A percentile compares a stretch with the other conserved stretches of the same genome.
phyloP scores from a whole-genome alignment of 192 early-diverging fungal genomes.

The Coemansia brasiliensis region DNA sequence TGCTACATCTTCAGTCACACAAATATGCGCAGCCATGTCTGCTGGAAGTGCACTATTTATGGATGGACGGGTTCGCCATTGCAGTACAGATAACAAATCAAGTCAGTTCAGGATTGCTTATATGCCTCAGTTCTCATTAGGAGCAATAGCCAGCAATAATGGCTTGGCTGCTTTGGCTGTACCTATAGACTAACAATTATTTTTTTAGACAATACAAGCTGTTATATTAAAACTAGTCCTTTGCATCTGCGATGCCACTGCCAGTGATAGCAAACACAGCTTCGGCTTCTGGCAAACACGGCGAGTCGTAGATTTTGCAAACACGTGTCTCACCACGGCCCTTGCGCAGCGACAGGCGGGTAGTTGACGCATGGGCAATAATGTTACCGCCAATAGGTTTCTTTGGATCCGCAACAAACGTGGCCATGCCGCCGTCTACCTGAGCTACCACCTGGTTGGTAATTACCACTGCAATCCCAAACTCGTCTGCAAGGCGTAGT shows the following conservation, averaged over 20 bases:
- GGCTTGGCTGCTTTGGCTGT: slow-evolving; percentile 27
- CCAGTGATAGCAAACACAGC: slow-evolving; percentile 87
- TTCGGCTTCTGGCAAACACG: slow-evolving; percentile 89
- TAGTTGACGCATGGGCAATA: slow-evolving; percentile 97
- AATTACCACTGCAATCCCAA: slow-evolving; percentile 95
- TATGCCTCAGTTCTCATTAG: slow-evolving; percentile 51
- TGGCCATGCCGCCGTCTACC: slow-evolving; percentile 83
- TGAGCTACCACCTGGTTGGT: slow-evolving; percentile 98
- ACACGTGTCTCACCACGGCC: slow-evolving; percentile 87
- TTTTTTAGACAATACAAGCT: neutral
- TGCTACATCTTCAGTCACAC: neutral
- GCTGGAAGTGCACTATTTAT: slow-evolving; percentile 46
- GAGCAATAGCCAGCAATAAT: slow-evolving; percentile 3
- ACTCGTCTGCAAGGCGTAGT: slow-evolving; percentile 91
- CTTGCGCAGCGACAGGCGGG: slow-evolving; percentile 89
- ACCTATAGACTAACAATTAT: slow-evolving; percentile 12
- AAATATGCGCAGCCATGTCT: slow-evolving; percentile 19
- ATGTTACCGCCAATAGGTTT: slow-evolving; percentile 99
- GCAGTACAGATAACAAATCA: slow-evolving; percentile 26
- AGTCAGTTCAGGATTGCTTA: slow-evolving; percentile 27
- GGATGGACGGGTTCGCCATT: slow-evolving; percentile 46
- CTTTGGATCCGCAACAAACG: slow-evolving; percentile 88
- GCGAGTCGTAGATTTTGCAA: slow-evolving; percentile 97
- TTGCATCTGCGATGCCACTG: slow-evolving; percentile 87
- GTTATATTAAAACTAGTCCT: slow-evolving; percentile 57